Evolutionary conservation across 129 eudicot genomes (phyloP), one percentile per base, ranked within the genome.

Genomic region (Glebionis coronaria): DNA sequence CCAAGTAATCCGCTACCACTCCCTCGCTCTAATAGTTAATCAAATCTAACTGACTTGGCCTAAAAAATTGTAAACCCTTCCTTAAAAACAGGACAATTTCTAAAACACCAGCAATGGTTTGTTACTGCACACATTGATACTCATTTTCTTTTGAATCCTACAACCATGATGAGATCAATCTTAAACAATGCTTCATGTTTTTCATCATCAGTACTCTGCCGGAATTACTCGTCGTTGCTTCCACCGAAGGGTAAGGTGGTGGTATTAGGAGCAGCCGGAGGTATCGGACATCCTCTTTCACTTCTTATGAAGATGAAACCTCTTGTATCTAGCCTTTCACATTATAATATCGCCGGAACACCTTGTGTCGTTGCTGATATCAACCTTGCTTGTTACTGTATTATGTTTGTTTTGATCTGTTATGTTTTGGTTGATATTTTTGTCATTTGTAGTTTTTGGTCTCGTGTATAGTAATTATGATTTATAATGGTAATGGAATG

Each of bases 261-360:
- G 8, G 72, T 78, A 10, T 44, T 72, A 16, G 82, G 82, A 18
- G 78, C 82, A 23, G 82, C 82, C 78, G 99, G 99, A 9, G 99
- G 99, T 23, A 94, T 94, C 44, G 99, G 99, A 1, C 99, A 94
- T 73, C 99, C 99, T 2, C 87, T 94, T 1, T 65, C 97, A 11
- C 87, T 89, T 63, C 81, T 94, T 59, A 94, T 78, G 82, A 78
- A 78, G 78, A 70, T 94, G 40, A 94, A 94, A 63, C 99, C 99
- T 44, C 90, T 89, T 61, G 97, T 93, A 5, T 89, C 99, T 7
- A 64, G 65, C 16, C 97, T 93, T 6, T 66, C 93, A 7, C 99
- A 89, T 40, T 93, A 78, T 53, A 78, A 78, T 72, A 78, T 78
- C 55, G 82, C 74, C 25, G 82, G 78, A 10, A 78, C 82, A 5